Evolutionary conservation across 352 stramenopile species (phyloP).

Genomic region (Phytopythium boreale): DNA sequence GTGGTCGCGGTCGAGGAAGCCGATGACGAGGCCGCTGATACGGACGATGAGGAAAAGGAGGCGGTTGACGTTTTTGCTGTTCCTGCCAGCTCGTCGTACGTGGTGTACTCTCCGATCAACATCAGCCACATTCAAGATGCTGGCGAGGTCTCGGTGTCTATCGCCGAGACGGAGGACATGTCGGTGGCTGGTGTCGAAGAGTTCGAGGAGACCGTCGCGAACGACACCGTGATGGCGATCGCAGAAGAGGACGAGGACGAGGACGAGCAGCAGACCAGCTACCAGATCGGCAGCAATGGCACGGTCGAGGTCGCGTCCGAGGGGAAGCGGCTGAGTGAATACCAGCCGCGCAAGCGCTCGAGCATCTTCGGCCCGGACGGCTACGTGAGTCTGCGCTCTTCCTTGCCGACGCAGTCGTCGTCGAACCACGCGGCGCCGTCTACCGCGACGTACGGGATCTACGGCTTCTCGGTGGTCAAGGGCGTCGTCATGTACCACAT

Average conservation of each 20-base stretch:
- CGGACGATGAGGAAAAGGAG: slow-evolving; percentile 7
- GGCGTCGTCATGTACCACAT: slow-evolving; percentile 60
- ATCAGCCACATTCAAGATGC: background rate
- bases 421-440: background rate
- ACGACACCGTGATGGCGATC: background rate
- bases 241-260: slow-evolving; percentile 3
- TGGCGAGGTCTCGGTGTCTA: background rate
- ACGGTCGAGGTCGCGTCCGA: slow-evolving; percentile 1
- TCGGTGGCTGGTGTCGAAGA: background rate
- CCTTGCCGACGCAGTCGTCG: background rate
- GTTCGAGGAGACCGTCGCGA: slow-evolving; percentile 3
- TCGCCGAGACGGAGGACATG: slow-evolving; percentile 3
- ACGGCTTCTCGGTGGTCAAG: slow-evolving; percentile 38
- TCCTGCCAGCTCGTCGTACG: background rate
- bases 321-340: slow-evolving; percentile 6
- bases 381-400: slow-evolving; percentile 2
- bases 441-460: slow-evolving; percentile 28
- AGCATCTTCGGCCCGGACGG: slow-evolving; percentile 9
- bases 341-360: slow-evolving; percentile 15
- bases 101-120: background rate
- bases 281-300: background rate
- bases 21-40: too few relatives aligned
- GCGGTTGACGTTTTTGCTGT: background rate
- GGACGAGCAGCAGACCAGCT: background rate
- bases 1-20: slow-evolving; percentile 11